These are phyloP conservation scores for Aspergillus quadrilineatus DNA, from an alignment of 2,329 filamentous ascomycete genomes.

Conservation along the genomic window DNA sequence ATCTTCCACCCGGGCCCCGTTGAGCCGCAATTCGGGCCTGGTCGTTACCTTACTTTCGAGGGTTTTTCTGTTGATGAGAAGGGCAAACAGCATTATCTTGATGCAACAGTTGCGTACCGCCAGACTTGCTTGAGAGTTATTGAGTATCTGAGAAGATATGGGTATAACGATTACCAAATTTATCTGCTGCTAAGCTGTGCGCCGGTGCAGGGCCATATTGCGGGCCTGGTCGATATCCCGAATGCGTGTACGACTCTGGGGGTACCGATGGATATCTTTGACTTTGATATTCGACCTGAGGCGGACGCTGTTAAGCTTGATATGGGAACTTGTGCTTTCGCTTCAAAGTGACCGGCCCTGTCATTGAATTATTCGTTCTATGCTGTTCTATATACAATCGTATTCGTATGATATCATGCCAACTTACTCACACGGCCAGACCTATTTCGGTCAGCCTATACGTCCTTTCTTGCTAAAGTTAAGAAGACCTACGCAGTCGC, in stretches of 20 bases:
- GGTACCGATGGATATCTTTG: slow-evolving; percentile 89
- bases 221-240: slow-evolving; percentile 85
- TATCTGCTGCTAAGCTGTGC: slow-evolving; percentile 84
- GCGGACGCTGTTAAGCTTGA: slow-evolving; percentile 61
- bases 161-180: slow-evolving; percentile 71
- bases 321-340: slow-evolving; percentile 70
- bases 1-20: slow-evolving; percentile 86
- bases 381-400: slow-evolving; percentile 1
- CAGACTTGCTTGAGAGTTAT: slow-evolving; percentile 76
- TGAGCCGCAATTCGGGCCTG: slow-evolving; percentile 82
- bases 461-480: neutral
- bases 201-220: slow-evolving; percentile 82
- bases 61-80: slow-evolving; percentile 86
- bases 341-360: slow-evolving; percentile 28
- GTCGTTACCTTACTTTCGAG: slow-evolving; percentile 79
- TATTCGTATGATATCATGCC: slow-evolving; percentile 3
- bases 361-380: slow-evolving; percentile 3
- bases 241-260: slow-evolving; percentile 89
- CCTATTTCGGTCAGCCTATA: slow-evolving; percentile 5
- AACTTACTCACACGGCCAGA: slow-evolving; percentile 2
- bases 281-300: slow-evolving; percentile 81
- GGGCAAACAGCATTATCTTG: slow-evolving; percentile 86
- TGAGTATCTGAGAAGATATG: slow-evolving; percentile 75
- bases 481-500: slow-evolving; percentile 13
- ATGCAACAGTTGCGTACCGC: slow-evolving; percentile 81